Base-by-base conservation (phyloP, 1,284 basidiomycete species). In the Grifola frondosa region DNA sequence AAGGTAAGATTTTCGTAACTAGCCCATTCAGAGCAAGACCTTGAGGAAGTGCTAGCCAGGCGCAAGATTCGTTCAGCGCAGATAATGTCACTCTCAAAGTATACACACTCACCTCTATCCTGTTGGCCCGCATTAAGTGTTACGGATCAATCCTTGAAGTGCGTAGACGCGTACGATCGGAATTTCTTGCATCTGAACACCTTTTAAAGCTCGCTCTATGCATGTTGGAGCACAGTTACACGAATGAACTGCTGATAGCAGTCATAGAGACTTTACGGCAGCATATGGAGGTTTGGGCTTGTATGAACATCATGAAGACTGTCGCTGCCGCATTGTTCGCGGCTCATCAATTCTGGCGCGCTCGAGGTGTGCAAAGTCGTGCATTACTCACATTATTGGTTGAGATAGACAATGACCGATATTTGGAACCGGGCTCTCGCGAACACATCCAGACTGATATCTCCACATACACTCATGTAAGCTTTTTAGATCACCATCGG, bases 111-210 rank as follows among this genome's bases (percentile, higher is more conserved):
- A 68, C 74, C 1, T 70, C 78, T 2, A 78, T 85, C 44, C 58
- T 89, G 5, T 73, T 88, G 71, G 73, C 75, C 9, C 70, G 64
- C 42, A 68, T 79, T 1, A 75, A 76, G 57, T 87, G 80, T 49
- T 88, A 84, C 53, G 73, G 79, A 34, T 76, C 76, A 12, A 69
- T 86, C 16, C 70, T 88, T 1, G 84, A 89, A 54, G 87, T 87
- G 56, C 57, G 71, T 63, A 1, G 21, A 13, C 10, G 26, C 9
- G 15, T 2, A 12, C 21, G 17, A 8, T 22, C n/a, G n/a, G 34
- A 9, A 31, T 13, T 13, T n/a, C 13, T 6, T 9, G n/a, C 5
- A 29, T 48, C 13, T 48, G 37, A 48, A n/a, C 30, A 11, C 33
- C 34, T 23, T 45, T 34, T 37, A 33, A 46, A 90, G 86, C 57